Conservation (phyloP, 2,329 filamentous ascomycete species). For the Penicillium sp. region DNA sequence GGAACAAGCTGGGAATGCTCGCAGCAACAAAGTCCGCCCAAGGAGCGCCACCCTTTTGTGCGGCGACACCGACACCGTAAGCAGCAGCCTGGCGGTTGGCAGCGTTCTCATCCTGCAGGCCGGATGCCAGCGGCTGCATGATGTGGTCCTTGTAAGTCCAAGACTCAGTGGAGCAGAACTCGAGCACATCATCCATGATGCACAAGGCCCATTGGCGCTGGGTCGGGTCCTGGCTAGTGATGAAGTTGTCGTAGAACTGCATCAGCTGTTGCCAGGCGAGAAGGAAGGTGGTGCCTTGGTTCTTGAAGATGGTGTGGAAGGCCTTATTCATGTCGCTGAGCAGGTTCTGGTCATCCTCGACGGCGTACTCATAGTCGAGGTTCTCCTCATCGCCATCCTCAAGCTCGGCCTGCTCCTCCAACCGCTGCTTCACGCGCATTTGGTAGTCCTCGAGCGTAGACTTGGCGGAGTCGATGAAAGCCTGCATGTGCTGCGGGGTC, state of each 20-base stretch:
- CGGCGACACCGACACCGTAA: slow-evolving; percentile 93
- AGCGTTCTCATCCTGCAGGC: slow-evolving; percentile 81
- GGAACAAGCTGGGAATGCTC: slow-evolving; percentile 79
- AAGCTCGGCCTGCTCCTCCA: slow-evolving; percentile 80
- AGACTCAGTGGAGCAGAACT: slow-evolving; percentile 90
- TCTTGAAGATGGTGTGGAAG: slow-evolving; percentile 98
- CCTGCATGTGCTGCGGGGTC: slow-evolving; percentile 73
- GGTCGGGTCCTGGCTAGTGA: slow-evolving; percentile 77
- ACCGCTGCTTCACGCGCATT: slow-evolving; percentile 75
- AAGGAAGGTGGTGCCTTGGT: slow-evolving; percentile 83
- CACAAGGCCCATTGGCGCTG: slow-evolving; percentile 98
- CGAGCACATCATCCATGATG: slow-evolving; percentile 96
- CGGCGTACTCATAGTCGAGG: slow-evolving; percentile 83
- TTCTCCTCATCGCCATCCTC: slow-evolving; percentile 90
- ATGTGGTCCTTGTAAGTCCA: slow-evolving; percentile 86
- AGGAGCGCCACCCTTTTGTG: slow-evolving; percentile 81
- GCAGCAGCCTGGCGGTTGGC: slow-evolving; percentile 94
- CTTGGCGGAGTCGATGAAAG: slow-evolving; percentile 83
- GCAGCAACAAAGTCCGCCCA: slow-evolving; percentile 88
- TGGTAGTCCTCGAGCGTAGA: slow-evolving; percentile 92
- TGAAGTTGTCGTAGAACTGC: slow-evolving; percentile 81
- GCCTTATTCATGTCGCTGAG: slow-evolving; percentile 99
- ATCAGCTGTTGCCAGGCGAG: slow-evolving; percentile 85
- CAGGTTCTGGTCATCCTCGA: slow-evolving; percentile 95
- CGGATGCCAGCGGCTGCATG: slow-evolving; percentile 80